Evolutionary conservation across 1,284 basidiomycete species (phyloP), one percentile per base, ranked within the genome.

Genomic region (Chalciporus sp.): DNA sequence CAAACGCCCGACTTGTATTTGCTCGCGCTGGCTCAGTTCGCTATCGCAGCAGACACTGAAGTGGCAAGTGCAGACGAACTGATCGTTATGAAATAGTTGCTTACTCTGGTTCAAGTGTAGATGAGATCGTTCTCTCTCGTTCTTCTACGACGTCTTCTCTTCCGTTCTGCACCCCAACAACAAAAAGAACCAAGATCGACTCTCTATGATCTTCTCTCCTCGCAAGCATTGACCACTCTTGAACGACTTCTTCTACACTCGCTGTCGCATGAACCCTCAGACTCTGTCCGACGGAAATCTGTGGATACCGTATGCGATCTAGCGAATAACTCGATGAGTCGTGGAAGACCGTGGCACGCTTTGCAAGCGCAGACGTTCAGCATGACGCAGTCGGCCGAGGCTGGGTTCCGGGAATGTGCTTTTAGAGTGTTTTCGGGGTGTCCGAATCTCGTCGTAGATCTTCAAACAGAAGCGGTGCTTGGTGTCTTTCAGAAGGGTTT

Each of bases 81-180:
- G 41, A 49, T 61, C 35, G 4, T 39, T 41, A 7, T 26, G 31
- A 19, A 29, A 26, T n/a, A 19, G 20, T 7, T 28, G 31, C 64
- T 68, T 54, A 68, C 53, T 44, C n/a, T 19, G 42, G 43, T 52
- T 51, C 51, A 44, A 55, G 52, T 39, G 39, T 59, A 89, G 86
- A 91, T 91, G 88, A 83, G 89, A 37, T 88, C 88, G 0, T 92
- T 92, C 68, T 88, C 88, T 2, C 76, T 91, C 31, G 87, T 92
- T 12, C 81, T 92, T 23, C 80, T 91, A 29, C 80, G 89, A 8
- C 81, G 89, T 8, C 77, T 92, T 5, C 80, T 91, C 45, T 91
- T 91, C 68, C 81, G 88, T 23, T 60, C 77, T 1, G 59, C 73
- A 7, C 74, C 74, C 51, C 68, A 61, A 51, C 71, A 65, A 4